Conservation (phyloP, 441 rosid genomes). For the Hura crepitans region DNA sequence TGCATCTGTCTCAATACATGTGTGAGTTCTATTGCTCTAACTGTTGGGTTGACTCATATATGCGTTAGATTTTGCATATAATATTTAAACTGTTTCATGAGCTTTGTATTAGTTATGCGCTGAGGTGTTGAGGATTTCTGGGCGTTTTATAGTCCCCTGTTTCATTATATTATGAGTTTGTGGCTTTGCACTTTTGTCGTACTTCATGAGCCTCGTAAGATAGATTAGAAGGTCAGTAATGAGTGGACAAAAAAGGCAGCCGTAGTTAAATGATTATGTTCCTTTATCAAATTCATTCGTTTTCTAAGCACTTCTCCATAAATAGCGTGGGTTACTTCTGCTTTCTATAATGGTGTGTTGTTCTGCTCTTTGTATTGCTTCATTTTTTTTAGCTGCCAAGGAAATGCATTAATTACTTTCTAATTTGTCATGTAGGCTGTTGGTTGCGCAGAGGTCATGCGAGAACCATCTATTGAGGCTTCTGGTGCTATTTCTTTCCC, state of each 20-base stretch:
- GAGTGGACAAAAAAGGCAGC: no score
- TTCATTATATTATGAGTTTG: background rate
- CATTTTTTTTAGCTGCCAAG: background rate
- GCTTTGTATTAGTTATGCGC: background rate
- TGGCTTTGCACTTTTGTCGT: background rate
- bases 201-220: background rate
- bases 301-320: background rate
- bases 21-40: background rate
- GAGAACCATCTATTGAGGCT: constrained; percentile 32
- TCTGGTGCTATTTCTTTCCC: constrained; percentile 42
- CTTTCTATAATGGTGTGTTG: background rate
- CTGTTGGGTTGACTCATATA: background rate
- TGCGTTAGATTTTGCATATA: background rate
- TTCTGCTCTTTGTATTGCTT: background rate
- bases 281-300: background rate
- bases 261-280: background rate
- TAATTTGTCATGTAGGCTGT: constrained; percentile 32
- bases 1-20: background rate
- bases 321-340: background rate
- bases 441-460: constrained; percentile 31
- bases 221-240: background rate
- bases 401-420: background rate
- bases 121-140: background rate
- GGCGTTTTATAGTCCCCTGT: background rate
- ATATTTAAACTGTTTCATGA: background rate